Evolutionary conservation across 192 early-diverging fungal genomes (phyloP), one percentile per base, ranked within the genome.

Genomic region (Phlyctochytrium planicorne): DNA sequence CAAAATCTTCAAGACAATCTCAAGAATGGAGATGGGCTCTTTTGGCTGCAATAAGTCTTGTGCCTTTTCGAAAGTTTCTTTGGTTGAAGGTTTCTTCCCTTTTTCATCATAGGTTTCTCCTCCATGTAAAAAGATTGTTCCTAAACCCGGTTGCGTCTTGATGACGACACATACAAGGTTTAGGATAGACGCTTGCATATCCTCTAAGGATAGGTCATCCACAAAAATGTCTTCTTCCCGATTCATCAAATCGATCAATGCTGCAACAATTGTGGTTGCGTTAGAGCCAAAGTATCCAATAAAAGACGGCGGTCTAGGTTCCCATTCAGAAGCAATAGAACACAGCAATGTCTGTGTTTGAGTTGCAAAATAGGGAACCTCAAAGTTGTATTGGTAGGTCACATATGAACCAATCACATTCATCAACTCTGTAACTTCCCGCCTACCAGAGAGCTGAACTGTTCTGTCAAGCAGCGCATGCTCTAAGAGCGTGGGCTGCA

Each of bases 201-300:
- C 35, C 47, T 17, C 27, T 57, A 20, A 20, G 29, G 6, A 69
- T 52, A 17, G 57, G 17, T 3, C 57, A 32, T 50, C 59, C 63
- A 20, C 3, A 20, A 40, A 50, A 35, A 27, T 23, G 4, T 50
- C 63, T 31, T 23, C 33, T 47, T n/a, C 3, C 55, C 30, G 4
- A 12, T 37, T 73, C 66, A 24, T 61, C 40, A 3, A 24, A 27
- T 72, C 63, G 23, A 82, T 55, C 30, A 84, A 73, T 1, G 56
- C 32, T 1, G 59, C 25, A 0, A 82, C 75, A 34, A 82, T 67
- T 17, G 33, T 36, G 23, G 60, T 25, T 14, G 67, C 72, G 27
- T 78, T 65, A 3, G 56, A 29, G n/a, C 82, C 82, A 70, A 84
- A 78, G 68, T 82, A 82, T 30, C 82, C 80, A 27, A 78, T 67